Evolutionary conservation across 805 yeast genomes (phyloP).

Genomic region (Metschnikowia borealis): DNA sequence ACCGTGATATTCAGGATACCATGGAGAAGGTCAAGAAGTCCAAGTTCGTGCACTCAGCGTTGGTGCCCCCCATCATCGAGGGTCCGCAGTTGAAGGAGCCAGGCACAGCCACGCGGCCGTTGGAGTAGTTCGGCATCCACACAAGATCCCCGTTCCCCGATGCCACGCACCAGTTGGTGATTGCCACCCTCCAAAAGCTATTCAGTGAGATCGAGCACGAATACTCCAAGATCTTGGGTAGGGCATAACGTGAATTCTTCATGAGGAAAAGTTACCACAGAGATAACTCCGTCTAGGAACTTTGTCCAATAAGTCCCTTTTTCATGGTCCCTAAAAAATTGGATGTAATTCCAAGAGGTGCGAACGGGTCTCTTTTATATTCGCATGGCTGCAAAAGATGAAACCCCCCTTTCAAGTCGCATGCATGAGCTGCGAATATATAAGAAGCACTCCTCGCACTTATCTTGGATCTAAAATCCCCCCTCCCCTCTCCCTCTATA

Average conservation of each 20-base stretch:
- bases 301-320: too few relatives aligned
- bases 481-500: too few relatives aligned
- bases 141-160: conserved; percentile 82
- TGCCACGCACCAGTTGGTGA: conserved; percentile 75
- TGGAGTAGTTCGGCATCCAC: conserved; percentile 97
- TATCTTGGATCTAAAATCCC: too few relatives aligned
- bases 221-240: conserved; percentile 48
- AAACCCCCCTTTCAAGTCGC: too few relatives aligned
- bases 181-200: conserved; percentile 67
- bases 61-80: conserved; percentile 75
- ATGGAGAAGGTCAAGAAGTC: conserved; percentile 34
- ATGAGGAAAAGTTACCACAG: too few relatives aligned
- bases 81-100: conserved; percentile 87
- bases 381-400: too few relatives aligned
- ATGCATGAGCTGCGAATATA: too few relatives aligned
- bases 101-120: conserved; percentile 96
- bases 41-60: conserved; percentile 54
- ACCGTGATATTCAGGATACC: conserved; percentile 35
- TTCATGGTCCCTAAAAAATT: too few relatives aligned
- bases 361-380: too few relatives aligned
- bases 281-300: too few relatives aligned
- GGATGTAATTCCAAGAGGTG: too few relatives aligned
- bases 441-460: too few relatives aligned
- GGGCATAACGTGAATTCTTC: conserved; percentile 18
- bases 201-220: conserved; percentile 63